Evolutionary conservation across 2,329 filamentous ascomycete species (phyloP).

Genomic region (Colletotrichum tofieldiae): DNA sequence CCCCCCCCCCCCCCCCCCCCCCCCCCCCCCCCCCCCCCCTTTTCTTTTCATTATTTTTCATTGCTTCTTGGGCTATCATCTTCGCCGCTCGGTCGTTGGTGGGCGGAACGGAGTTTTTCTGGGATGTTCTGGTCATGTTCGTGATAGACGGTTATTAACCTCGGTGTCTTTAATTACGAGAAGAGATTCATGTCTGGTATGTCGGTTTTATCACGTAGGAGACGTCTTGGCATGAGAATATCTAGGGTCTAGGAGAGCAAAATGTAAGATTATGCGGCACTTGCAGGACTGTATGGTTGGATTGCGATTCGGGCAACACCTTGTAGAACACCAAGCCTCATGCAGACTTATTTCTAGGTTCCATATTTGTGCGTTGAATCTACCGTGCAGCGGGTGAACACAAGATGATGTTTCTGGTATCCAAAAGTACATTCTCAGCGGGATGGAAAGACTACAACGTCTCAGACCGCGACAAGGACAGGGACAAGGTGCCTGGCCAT

Average conservation of each 20-base stretch:
- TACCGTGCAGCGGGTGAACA: not conserved
- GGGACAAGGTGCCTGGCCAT: conserved; percentile 16
- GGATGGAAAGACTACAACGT: not conserved
- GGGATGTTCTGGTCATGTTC: conserved; percentile 23
- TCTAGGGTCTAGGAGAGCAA: not conserved
- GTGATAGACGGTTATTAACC: not conserved
- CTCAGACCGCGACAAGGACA: not conserved
- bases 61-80: not conserved
- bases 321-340: not conserved
- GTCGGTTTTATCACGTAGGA: not conserved
- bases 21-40: conserved; percentile 3
- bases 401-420: too few species aligned
- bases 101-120: not conserved
- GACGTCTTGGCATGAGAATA: not conserved
- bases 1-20: conserved; percentile 4
- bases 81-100: not conserved
- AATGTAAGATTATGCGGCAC: conserved; percentile 1
- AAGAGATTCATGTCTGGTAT: conserved; percentile 6
- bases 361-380: not conserved
- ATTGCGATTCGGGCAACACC: not conserved
- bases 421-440: not conserved
- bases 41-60: conserved; percentile 10
- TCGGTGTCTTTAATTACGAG: conserved; percentile 10
- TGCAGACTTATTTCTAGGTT: not conserved
- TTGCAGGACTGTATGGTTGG: conserved; percentile 3